Evolutionary conservation across 208 protist genomes (phyloP).

Genomic region (Tetramitus jugosus): DNA sequence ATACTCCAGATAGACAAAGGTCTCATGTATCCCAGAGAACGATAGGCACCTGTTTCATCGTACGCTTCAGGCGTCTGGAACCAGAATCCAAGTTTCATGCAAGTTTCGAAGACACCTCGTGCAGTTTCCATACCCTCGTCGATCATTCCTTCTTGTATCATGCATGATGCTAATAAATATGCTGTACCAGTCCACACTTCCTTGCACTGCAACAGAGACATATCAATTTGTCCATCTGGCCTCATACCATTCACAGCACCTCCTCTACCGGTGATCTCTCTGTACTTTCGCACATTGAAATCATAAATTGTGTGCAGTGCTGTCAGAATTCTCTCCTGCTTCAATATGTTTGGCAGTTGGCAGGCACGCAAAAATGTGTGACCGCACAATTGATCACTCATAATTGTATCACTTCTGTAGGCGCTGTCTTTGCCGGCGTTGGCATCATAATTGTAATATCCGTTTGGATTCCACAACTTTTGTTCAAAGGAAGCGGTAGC

Average conservation of each 20-base stretch:
- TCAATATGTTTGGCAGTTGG: not conserved
- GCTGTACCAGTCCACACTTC: slow-evolving; percentile 56
- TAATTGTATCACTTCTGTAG: slow-evolving; percentile 21
- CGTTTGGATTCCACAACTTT: slow-evolving; percentile 23
- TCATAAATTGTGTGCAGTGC: slow-evolving; percentile 36
- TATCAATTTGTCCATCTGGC: slow-evolving; percentile 43
- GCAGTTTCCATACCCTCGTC: slow-evolving; percentile 41
- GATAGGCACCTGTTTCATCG: slow-evolving; percentile 38
- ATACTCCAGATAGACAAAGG: slow-evolving; percentile 45
- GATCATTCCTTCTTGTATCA: slow-evolving; percentile 38
- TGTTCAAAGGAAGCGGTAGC: slow-evolving; percentile 26
- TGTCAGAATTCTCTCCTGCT: not conserved
- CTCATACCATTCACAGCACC: slow-evolving; percentile 53
- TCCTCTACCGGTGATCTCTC: not conserved
- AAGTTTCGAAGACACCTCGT: slow-evolving; percentile 29
- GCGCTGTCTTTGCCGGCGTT: no score
- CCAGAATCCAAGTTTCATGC: slow-evolving; percentile 22
- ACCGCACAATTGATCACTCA: slow-evolving; percentile 25
- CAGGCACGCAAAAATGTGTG: slow-evolving; percentile 13
- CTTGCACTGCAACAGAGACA: slow-evolving; percentile 40
- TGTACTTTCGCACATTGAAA: slow-evolving; percentile 34
- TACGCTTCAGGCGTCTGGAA: slow-evolving; percentile 53
- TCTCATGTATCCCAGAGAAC: slow-evolving; percentile 48
- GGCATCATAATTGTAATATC: slow-evolving; percentile 31
- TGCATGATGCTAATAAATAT: slow-evolving; percentile 45